Evolutionary conservation across 805 yeast genomes (phyloP).

Genomic region (Ogataea paraovalis): DNA sequence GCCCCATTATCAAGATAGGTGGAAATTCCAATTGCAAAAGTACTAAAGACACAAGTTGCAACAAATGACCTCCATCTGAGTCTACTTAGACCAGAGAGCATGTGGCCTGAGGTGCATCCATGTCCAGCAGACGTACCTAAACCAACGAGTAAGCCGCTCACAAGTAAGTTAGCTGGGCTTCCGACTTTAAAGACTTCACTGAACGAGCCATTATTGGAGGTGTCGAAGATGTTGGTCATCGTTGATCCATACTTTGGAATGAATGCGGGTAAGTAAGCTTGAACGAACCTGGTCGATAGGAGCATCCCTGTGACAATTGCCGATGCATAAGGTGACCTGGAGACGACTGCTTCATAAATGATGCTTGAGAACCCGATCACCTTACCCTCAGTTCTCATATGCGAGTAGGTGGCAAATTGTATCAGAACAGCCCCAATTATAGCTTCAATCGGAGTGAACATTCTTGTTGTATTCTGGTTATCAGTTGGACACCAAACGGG

Average conservation of each 20-base stretch:
- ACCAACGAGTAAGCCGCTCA: slow-evolving; percentile 43
- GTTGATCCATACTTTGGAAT: slow-evolving; percentile 2
- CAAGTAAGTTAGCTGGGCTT: slow-evolving; percentile 1
- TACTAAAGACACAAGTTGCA: slow-evolving; percentile 39
- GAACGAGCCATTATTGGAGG: neutral
- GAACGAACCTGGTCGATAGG: slow-evolving; percentile 25
- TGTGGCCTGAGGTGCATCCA: slow-evolving; percentile 56
- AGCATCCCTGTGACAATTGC: slow-evolving; percentile 36
- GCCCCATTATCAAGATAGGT: slow-evolving; percentile 7
- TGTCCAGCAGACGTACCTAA: slow-evolving; percentile 43
- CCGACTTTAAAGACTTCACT: neutral
- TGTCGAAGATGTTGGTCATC: too few species aligned
- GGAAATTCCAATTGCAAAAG: slow-evolving; percentile 30
- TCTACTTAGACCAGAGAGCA: slow-evolving; percentile 48
- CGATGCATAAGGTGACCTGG: slow-evolving; percentile 23
- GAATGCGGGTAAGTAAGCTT: slow-evolving; percentile 26
- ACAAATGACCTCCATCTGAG: slow-evolving; percentile 40
- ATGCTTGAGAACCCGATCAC: slow-evolving; percentile 46
- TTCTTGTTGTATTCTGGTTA: too few species aligned
- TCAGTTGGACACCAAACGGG: neutral
- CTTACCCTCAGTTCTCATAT: slow-evolving; percentile 36
- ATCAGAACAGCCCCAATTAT: slow-evolving; percentile 44
- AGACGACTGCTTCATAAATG: slow-evolving; percentile 29
- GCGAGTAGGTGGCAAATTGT: slow-evolving; percentile 43
- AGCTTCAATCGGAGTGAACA: slow-evolving; percentile 45